phyloP scores from a whole-genome alignment of 768 basidiomycete species.

The Lactarius pseudohatsudake region DNA sequence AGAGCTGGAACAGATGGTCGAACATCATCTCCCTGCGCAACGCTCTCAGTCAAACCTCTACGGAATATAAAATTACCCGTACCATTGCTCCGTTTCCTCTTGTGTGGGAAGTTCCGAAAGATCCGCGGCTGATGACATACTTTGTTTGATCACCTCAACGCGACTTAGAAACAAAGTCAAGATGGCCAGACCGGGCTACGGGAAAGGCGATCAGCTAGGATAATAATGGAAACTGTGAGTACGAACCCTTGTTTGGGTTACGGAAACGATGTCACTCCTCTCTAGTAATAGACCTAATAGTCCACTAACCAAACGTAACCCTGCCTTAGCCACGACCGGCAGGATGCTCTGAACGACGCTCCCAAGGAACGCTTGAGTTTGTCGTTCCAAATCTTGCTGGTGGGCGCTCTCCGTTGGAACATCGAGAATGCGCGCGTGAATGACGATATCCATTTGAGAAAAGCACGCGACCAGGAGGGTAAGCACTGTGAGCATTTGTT shows the following conservation, averaged over 20 bases:
- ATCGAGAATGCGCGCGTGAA: conserved; percentile 72
- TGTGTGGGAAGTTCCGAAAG: conserved; percentile 55
- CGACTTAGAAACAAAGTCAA: conserved; percentile 89
- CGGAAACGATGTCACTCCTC: conserved; percentile 66
- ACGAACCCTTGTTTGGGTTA: conserved; percentile 81
- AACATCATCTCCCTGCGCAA: conserved; percentile 77
- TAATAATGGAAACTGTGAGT: conserved; percentile 2
- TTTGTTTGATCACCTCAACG: conserved; percentile 89
- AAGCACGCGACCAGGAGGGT: conserved; percentile 95
- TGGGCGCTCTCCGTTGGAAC: conserved; percentile 58
- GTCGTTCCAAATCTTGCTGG: conserved; percentile 72
- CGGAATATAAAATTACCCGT: conserved; percentile 29
- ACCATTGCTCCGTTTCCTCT: conserved; percentile 83
- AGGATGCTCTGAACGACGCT: conserved; percentile 86
- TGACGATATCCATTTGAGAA: conserved; percentile 88
- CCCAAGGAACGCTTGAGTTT: conserved; percentile 86
- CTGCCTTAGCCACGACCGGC: conserved; percentile 74
- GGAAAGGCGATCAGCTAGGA: conserved; percentile 18
- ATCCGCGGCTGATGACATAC: conserved; percentile 51
- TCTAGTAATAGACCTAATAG: conserved; percentile 81
- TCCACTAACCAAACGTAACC: conserved; percentile 80
- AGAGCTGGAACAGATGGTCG: conserved; percentile 79
- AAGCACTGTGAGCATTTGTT: conserved; percentile 81
- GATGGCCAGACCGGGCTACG: conserved; percentile 86
- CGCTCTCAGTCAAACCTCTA: conserved; percentile 15